Percentiles rank a stretch among this genome's conserved stretches.
Evolutionary conservation across 768 basidiomycete species (phyloP).

Genomic region (Psilocybe subaeruginosa): DNA sequence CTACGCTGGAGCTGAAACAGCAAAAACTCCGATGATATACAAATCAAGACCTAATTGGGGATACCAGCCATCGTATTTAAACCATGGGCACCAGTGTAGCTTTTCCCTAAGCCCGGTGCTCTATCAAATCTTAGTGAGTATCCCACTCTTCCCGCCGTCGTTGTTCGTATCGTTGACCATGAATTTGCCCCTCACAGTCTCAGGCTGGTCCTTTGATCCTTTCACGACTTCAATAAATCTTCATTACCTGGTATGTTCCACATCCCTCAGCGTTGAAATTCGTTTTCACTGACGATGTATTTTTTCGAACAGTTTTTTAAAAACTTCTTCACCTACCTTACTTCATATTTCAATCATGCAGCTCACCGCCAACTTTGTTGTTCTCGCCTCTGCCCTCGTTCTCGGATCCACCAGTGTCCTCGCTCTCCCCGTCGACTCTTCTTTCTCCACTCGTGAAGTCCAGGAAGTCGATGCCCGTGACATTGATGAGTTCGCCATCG

Average conservation of each 20-base stretch:
- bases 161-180: background rate
- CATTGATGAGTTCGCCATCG: conserved; percentile 16
- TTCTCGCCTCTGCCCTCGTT: conserved; percentile 23
- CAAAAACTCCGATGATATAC: background rate
- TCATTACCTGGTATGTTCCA: conserved; percentile 13
- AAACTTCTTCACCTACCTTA: conserved; percentile 12
- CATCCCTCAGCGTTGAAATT: background rate
- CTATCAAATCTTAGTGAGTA: conserved; percentile 13
- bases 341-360: conserved; percentile 23
- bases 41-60: background rate
- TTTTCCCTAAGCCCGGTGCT: conserved; percentile 18
- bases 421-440: conserved; percentile 17
- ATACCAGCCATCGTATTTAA: conserved; percentile 8
- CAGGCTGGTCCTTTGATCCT: conserved; percentile 28
- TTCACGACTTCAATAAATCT: conserved; percentile 21
- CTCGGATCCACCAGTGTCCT: conserved; percentile 19
- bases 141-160: background rate
- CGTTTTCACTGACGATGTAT: background rate
- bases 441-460: conserved; percentile 15
- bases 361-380: conserved; percentile 24
- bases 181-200: conserved; percentile 18
- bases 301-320: conserved; percentile 11
- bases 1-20: background rate
- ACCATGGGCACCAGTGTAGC: background rate
- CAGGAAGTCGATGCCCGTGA: conserved; percentile 8